phyloP scores from a whole-genome alignment of 345 rosid genomes.

The Linum usitatissimum region DNA sequence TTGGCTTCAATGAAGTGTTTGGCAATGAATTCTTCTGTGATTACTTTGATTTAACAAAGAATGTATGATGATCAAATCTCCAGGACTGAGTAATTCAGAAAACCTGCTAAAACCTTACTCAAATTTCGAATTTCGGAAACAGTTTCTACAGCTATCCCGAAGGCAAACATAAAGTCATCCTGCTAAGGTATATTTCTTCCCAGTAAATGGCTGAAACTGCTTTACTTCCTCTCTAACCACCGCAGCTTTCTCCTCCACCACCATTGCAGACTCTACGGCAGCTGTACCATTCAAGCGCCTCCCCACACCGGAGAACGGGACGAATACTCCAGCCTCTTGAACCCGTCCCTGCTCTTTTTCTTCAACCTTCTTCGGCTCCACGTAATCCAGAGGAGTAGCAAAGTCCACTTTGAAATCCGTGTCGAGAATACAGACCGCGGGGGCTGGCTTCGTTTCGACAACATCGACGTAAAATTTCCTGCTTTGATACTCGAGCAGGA shows the following conservation, averaged over 20 bases:
- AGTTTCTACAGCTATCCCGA: neutral
- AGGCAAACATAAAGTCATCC: neutral
- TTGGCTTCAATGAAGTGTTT: too few species aligned
- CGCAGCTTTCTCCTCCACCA: neutral
- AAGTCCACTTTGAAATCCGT: conserved; percentile 23
- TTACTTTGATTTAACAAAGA: too few species aligned
- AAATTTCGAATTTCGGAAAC: neutral
- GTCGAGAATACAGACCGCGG: conserved; percentile 14
- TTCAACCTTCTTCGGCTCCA: conserved; percentile 12
- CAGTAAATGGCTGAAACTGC: conserved; percentile 16
- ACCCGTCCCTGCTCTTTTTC: neutral
- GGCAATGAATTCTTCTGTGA: too few species aligned
- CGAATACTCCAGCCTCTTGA: neutral
- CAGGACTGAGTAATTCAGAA: too few species aligned
- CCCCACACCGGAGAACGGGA: conserved; percentile 4
- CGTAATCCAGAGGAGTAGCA: conserved; percentile 20
- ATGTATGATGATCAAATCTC: too few species aligned
- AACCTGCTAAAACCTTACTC: neutral
- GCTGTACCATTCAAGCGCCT: conserved; percentile 5
- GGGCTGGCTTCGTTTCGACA: conserved; percentile 17
- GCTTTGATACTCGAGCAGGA: conserved; percentile 7
- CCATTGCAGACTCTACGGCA: neutral
- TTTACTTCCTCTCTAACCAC: neutral
- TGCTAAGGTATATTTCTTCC: conserved; percentile 7
- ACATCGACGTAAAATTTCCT: conserved; percentile 10